Base-by-base conservation (phyloP, 495 filamentous ascomycete genomes). In the Penicillium cosmopolitanum region DNA sequence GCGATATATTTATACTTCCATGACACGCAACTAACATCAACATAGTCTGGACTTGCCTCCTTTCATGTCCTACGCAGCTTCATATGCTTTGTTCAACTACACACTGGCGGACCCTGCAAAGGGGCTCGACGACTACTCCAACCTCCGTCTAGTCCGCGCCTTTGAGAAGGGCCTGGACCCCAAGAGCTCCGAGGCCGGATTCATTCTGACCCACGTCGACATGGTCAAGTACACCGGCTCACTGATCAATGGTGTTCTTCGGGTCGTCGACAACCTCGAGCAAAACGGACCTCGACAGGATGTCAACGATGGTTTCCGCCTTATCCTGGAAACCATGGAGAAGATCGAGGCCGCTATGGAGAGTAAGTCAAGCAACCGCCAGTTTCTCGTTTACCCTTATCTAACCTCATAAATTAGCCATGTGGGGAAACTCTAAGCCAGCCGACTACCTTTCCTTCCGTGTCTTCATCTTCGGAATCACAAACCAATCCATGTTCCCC, bases 31-130 rank as follows among this genome's bases (percentile, higher is more conserved):
- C 57, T 61, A 46, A 65, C 47, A 18, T 31, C n/a, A 4, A 38
- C 21, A 19, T 57, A 80, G 78, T 25, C 55, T 81, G 66, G 71
- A 80, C 55, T 65, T 81, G 0, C 78, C 78, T n/a, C 91, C 93
- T 7, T 97, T 96, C 80, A 94, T 97, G 91, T 92, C 94, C 65
- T 96, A 96, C 73, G 93, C 93, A 12, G 93, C 91, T 21, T 89
- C 89, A 2, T 96, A 96, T 73, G 89, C 91, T 46, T 85, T 96
- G 48, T 96, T 88, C 84, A 97, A 97, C 78, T 96, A 95, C 72
- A 83, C 82, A 21, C 80, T 95, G 13, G 75, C 80, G 25, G 81
- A 93, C 55, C 87, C 87, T 15, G 66, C 80, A 15, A 77, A 74
- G 21, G 90, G 90, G 25, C 78, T 92, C 15, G 58, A 58, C 1